Evolutionary conservation across 2,329 filamentous ascomycete species (phyloP).

Genomic region (Aspergillus bombycis): DNA sequence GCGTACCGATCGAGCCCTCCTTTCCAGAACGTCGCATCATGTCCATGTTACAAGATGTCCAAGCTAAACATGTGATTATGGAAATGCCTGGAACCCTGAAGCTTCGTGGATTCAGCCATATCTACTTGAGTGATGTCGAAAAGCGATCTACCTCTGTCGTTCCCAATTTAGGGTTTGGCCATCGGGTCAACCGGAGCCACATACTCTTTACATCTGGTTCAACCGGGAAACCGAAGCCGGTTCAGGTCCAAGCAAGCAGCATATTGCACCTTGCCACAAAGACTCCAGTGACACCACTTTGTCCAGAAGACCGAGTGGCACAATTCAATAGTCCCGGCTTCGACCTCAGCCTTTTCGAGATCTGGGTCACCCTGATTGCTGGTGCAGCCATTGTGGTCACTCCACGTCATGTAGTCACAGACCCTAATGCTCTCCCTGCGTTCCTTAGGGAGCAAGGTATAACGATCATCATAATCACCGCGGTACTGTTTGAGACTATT

Average conservation of each 20-base stretch:
- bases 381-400: constrained; percentile 15
- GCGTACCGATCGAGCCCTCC: constrained; percentile 9
- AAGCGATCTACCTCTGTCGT: background rate
- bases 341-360: constrained; percentile 18
- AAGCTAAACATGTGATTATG: constrained; percentile 9
- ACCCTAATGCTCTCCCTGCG: background rate
- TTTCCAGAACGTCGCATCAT: constrained; percentile 4
- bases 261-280: constrained; percentile 13
- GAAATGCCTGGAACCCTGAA: background rate
- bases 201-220: constrained; percentile 64
- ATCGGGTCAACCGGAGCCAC: constrained; percentile 12
- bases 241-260: constrained; percentile 66
- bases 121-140: background rate
- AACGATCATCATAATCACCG: constrained; percentile 8
- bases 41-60: constrained; percentile 9
- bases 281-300: constrained; percentile 11
- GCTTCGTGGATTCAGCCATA: background rate
- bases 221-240: constrained; percentile 77
- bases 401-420: constrained; percentile 1
- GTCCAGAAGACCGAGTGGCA: constrained; percentile 11
- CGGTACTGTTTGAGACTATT: constrained; percentile 7
- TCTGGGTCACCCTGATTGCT: constrained; percentile 16
- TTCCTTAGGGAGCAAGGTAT: background rate
- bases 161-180: background rate
- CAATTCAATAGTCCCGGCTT: constrained; percentile 19